Evolutionary conservation across 1,139 yeast species (phyloP).

Genomic region (Zygosaccharomyces pseudobailii): DNA sequence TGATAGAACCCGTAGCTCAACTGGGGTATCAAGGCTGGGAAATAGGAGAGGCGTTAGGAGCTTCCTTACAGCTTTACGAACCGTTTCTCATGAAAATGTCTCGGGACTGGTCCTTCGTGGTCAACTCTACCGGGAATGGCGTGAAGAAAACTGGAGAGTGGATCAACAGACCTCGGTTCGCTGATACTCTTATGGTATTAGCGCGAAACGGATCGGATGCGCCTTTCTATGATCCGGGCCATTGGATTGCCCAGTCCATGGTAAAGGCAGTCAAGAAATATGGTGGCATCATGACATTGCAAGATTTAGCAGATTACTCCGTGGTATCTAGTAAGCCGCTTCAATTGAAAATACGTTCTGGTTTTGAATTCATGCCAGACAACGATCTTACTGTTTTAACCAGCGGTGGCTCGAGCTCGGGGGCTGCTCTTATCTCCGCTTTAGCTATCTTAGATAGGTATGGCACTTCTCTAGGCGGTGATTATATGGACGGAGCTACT

Average conservation of each 20-base stretch:
- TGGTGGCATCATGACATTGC: slow-evolving; percentile 58
- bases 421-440: slow-evolving; percentile 76
- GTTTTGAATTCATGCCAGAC: slow-evolving; percentile 31
- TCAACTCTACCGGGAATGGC: slow-evolving; percentile 32
- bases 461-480: slow-evolving; percentile 39
- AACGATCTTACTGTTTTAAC: slow-evolving; percentile 55
- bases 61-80: slow-evolving; percentile 37
- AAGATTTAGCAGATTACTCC: slow-evolving; percentile 62
- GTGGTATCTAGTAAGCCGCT: slow-evolving; percentile 57
- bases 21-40: slow-evolving; percentile 66
- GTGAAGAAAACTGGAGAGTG: slow-evolving; percentile 52
- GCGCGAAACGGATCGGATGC: slow-evolving; percentile 74
- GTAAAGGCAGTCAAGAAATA: slow-evolving; percentile 41
- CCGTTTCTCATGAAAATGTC: slow-evolving; percentile 34
- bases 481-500: slow-evolving; percentile 44
- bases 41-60: slow-evolving; percentile 48
- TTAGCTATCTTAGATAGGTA: slow-evolving; percentile 53
- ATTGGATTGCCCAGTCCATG: slow-evolving; percentile 61
- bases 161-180: slow-evolving; percentile 55
- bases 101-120: slow-evolving; percentile 54
- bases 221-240: slow-evolving; percentile 76
- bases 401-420: slow-evolving; percentile 75
- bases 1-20: slow-evolving; percentile 69
- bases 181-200: slow-evolving; percentile 59
- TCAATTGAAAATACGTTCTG: slow-evolving; percentile 32